Conservation (phyloP, 2,329 filamentous ascomycete genomes). For the Fusarium scirpi region DNA sequence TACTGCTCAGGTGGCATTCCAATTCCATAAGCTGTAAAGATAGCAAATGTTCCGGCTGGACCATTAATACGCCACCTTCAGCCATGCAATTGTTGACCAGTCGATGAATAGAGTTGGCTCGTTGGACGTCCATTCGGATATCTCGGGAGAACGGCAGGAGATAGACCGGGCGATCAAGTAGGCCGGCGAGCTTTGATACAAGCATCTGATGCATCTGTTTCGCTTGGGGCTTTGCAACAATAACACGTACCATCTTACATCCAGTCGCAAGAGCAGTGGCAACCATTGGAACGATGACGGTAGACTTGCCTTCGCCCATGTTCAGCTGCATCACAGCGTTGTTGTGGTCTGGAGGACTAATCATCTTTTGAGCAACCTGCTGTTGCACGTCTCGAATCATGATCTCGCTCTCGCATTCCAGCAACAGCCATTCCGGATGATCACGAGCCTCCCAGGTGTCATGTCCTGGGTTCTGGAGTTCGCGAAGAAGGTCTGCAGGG, state of each 20-base stretch:
- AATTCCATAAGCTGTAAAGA: conserved; percentile 73
- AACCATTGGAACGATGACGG: conserved; percentile 75
- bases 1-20: conserved; percentile 52
- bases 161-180: conserved; percentile 66
- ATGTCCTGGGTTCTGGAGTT: conserved; percentile 65
- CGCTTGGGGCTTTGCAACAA: conserved; percentile 72
- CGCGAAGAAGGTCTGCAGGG: conserved; percentile 52
- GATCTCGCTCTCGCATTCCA: conserved; percentile 74
- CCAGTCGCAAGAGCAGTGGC: conserved; percentile 65
- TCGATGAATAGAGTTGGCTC: background rate
- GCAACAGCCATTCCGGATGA: conserved; percentile 70
- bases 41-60: conserved; percentile 73
- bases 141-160: conserved; percentile 70
- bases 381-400: conserved; percentile 71
- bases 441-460: conserved; percentile 64
- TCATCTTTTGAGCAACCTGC: conserved; percentile 69
- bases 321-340: conserved; percentile 71
- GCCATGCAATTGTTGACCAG: background rate
- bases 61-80: conserved; percentile 66
- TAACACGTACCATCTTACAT: conserved; percentile 63
- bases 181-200: conserved; percentile 58
- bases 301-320: conserved; percentile 79
- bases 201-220: conserved; percentile 65
- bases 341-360: conserved; percentile 56
- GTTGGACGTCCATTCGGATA: conserved; percentile 49